phyloP scores from a whole-genome alignment of 225 moss, liverwort and hornwort genomes.

The Marchantia polymorpha region DNA sequence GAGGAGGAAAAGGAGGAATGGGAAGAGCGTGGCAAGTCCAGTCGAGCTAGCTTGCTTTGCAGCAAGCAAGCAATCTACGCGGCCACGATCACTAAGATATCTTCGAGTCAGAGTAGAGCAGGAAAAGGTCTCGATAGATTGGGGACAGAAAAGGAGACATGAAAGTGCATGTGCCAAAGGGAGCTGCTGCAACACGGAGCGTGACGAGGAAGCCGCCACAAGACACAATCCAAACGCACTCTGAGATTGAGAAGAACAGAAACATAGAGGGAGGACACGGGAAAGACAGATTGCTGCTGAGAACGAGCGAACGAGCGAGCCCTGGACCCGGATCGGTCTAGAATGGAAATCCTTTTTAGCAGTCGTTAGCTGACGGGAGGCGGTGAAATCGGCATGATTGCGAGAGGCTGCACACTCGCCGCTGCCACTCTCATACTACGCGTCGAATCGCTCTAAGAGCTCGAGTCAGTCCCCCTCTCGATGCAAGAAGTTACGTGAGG shows the following conservation, averaged over 20 bases:
- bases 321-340: conserved; percentile 6
- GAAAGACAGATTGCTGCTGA: neutral
- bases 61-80: too few species aligned
- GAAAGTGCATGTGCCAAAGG: conserved; percentile 1
- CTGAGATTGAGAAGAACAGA: conserved; percentile 14
- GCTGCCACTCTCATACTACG: too few species aligned
- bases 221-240: conserved; percentile 23
- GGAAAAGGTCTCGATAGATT: conserved; percentile 21
- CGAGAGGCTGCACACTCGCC: neutral
- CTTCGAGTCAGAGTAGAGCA: conserved; percentile 22
- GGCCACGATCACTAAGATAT: conserved; percentile 6
- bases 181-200: neutral
- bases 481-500: too few species aligned
- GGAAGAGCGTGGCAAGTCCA: too few species aligned
- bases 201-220: conserved; percentile 4
- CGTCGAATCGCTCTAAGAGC: too few species aligned
- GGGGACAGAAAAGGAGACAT: conserved; percentile 20
- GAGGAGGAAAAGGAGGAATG: too few species aligned
- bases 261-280: conserved; percentile 23
- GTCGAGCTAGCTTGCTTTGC: too few species aligned
- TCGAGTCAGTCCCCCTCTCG: too few species aligned
- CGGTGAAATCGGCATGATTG: conserved; percentile 18
- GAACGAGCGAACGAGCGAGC: too few species aligned
- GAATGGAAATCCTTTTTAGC: too few species aligned
- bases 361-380: conserved; percentile 14